phyloP scores from a whole-genome alignment of 2,329 filamentous ascomycete genomes.

The Sarocladium oryzae region DNA sequence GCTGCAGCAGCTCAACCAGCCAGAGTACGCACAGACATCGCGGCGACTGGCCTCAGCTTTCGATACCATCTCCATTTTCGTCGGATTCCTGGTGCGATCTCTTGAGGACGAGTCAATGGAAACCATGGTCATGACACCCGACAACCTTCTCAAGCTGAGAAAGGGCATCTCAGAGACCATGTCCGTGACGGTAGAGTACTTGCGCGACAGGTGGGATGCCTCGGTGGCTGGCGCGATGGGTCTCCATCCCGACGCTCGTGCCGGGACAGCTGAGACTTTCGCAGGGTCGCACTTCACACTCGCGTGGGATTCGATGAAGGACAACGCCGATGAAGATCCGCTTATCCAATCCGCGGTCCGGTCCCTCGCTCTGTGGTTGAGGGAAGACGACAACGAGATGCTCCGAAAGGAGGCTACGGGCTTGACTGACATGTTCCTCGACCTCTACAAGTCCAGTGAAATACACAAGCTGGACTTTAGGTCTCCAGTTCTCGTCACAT shows the following conservation, averaged over 20 bases:
- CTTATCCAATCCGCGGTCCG: conserved; percentile 53
- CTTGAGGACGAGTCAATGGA: conserved; percentile 41
- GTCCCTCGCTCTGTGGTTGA: conserved; percentile 58
- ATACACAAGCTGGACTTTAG: conserved; percentile 43
- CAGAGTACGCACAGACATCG: conserved; percentile 44
- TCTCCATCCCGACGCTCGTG: conserved; percentile 50
- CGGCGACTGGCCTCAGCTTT: conserved; percentile 53
- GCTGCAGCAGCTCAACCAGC: conserved; percentile 49
- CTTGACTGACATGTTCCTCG: conserved; percentile 56
- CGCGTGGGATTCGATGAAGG: conserved; percentile 51
- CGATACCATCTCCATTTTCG: conserved; percentile 55
- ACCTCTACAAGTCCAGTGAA: conserved; percentile 45
- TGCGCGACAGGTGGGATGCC: conserved; percentile 65
- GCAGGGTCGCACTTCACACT: conserved; percentile 41
- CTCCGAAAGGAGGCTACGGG: conserved; percentile 51
- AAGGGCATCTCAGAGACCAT: conserved; percentile 57
- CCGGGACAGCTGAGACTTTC: conserved; percentile 34
- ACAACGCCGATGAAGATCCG: conserved; percentile 45
- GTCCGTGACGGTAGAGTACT: conserved; percentile 56
- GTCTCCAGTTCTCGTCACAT: conserved; percentile 48
- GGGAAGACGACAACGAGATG: conserved; percentile 58
- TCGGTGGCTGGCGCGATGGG: conserved; percentile 56
- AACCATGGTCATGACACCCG: conserved; percentile 43
- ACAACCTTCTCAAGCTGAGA: conserved; percentile 55
- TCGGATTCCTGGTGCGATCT: conserved; percentile 49